Evolutionary conservation across 805 yeast genomes (phyloP).

Genomic region (Candida qinlingensis): DNA sequence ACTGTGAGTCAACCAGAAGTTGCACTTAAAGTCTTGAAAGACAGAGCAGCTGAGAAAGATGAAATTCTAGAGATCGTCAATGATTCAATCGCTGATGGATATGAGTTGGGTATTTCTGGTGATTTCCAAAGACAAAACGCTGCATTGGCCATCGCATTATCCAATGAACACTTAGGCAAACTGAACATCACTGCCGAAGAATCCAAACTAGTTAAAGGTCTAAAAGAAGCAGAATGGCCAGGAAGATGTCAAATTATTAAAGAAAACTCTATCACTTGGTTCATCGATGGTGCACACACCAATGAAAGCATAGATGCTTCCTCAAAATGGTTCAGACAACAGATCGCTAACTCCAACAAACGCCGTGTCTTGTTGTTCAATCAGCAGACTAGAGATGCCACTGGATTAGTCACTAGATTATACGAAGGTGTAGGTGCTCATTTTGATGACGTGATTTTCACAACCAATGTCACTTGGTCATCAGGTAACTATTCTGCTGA

Average conservation of each 20-base stretch:
- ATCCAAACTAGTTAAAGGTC: slow-evolving; percentile 39
- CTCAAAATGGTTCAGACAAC: slow-evolving; percentile 66
- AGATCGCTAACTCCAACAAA: slow-evolving; percentile 27
- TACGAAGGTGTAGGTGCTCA: slow-evolving; percentile 37
- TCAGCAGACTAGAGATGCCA: slow-evolving; percentile 90
- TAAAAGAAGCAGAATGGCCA: slow-evolving; percentile 77
- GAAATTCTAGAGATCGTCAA: slow-evolving; percentile 49
- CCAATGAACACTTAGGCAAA: slow-evolving; percentile 50
- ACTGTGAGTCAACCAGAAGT: slow-evolving; percentile 55
- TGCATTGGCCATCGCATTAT: slow-evolving; percentile 73
- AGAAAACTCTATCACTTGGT: slow-evolving; percentile 58
- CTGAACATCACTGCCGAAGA: slow-evolving; percentile 37
- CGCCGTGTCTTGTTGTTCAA: slow-evolving; percentile 67
- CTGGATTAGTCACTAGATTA: slow-evolving; percentile 52
- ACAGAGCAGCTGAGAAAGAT: slow-evolving; percentile 64
- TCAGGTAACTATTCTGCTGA: slow-evolving; percentile 76
- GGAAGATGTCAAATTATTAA: slow-evolving; percentile 84
- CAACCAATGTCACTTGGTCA: slow-evolving; percentile 90
- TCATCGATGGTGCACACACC: slow-evolving; percentile 94
- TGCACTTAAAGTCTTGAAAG: slow-evolving; percentile 50
- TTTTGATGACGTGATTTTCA: slow-evolving; percentile 77
- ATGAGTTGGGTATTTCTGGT: slow-evolving; percentile 69
- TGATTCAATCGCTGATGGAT: slow-evolving; percentile 25
- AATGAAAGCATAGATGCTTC: slow-evolving; percentile 82
- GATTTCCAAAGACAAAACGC: slow-evolving; percentile 84